Evolutionary conservation across 805 yeast species (phyloP).

Genomic region (Saturnispora mendoncae): DNA sequence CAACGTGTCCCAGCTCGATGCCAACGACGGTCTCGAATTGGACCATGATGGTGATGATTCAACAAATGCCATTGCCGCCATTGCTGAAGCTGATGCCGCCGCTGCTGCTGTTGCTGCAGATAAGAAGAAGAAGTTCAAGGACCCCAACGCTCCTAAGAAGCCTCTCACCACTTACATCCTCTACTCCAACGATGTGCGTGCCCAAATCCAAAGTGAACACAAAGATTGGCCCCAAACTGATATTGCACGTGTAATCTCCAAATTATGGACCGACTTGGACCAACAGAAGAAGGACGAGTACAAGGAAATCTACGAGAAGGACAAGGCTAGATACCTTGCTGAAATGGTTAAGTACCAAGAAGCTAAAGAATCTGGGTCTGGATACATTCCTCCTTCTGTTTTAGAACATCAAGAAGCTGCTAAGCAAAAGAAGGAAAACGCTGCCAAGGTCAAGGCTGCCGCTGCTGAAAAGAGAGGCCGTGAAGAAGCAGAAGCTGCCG

Average conservation of each 20-base stretch:
- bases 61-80: background rate
- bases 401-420: slow-evolving; percentile 5
- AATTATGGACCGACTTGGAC: slow-evolving; percentile 65
- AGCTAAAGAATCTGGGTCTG: slow-evolving; percentile 24
- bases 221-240: slow-evolving; percentile 66
- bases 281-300: slow-evolving; percentile 66
- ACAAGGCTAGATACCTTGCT: slow-evolving; percentile 30
- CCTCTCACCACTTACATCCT: slow-evolving; percentile 84
- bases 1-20: slow-evolving; percentile 39
- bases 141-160: slow-evolving; percentile 93
- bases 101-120: slow-evolving; percentile 12
- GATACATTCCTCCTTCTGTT: slow-evolving; percentile 23
- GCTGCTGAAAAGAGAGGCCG: slow-evolving; percentile 3
- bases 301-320: slow-evolving; percentile 49
- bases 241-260: slow-evolving; percentile 69
- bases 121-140: slow-evolving; percentile 50
- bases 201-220: slow-evolving; percentile 61
- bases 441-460: slow-evolving; percentile 5
- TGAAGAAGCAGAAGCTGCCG: background rate
- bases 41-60: slow-evolving; percentile 4
- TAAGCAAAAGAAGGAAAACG: slow-evolving; percentile 7
- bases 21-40: background rate
- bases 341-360: slow-evolving; percentile 25
- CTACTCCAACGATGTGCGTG: slow-evolving; percentile 67
- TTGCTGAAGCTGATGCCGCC: slow-evolving; percentile 12